Base-by-base conservation (phyloP, 176 grass and related monocot genomes). In the Alloteropsis semialata region DNA sequence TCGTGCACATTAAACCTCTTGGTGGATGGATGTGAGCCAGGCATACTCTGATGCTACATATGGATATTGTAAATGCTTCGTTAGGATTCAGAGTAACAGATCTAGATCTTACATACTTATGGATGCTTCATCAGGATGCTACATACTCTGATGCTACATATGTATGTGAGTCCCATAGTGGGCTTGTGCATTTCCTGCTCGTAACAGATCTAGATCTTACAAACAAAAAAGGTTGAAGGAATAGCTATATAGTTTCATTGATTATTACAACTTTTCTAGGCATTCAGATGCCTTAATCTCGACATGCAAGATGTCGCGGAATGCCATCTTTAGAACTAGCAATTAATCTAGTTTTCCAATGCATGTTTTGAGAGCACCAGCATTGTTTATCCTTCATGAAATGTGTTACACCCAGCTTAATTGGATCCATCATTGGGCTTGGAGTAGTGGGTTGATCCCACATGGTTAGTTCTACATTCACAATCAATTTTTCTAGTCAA, bases 21-120 rank as follows among this genome's bases (percentile, higher is more conserved):
- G 28, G 28, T 72, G 8, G 9, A 53, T 79, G 57, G 28, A 56
- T 65, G 46, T 59, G 38, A 50, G 9, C 22, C 41, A 87, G 33
- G 37, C 24, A 78, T 57, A 15, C 36, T 66, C 15, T 44, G 10
- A 44, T 44, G 21, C 33, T 76, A 11, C 56, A 49, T 13, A 12
- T 38, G 8, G 22, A 69, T 8, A 34, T 54, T n/a, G 2, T 78
- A 59, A 77, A 69, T 17, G 5, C 27, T 57, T 32, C 37, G 12
- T 42, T 86, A 65, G 43, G 49, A 74, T 74, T 36, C 16, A 41
- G 75, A 62, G 15, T 10, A 81, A 56, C 25, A 65, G 51, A 74
- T 9, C 21, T 80, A 24, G 24, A 10, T 49, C 22, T 46, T 72
- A 8, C 7, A 62, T n/a, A n/a, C n/a, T n/a, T n/a, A n/a, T n/a